Percentiles rank a stretch among this genome's conserved stretches.
These are phyloP conservation scores for Peronospora belbahrii DNA, from an alignment of 352 stramenopile genomes.

Conservation along the genomic window DNA sequence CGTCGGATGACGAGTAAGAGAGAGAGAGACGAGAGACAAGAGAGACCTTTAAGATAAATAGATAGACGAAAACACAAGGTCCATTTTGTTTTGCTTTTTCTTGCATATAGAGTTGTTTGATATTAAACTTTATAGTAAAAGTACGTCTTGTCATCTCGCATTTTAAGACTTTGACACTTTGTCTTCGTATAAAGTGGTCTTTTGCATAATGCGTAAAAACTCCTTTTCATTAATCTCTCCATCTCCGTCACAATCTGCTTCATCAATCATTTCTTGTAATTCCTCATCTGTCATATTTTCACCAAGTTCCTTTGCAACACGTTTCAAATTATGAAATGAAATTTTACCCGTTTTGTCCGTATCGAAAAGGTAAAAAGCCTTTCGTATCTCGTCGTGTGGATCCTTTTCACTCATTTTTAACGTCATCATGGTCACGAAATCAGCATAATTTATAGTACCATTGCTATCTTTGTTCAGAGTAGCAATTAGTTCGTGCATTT, in stretches of 20 bases:
- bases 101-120: constrained; percentile 22
- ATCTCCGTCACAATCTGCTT: constrained; percentile 92
- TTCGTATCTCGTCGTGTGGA: constrained; percentile 94
- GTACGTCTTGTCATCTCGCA: no score
- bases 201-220: constrained; percentile 96
- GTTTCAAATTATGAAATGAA: constrained; percentile 94
- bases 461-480: constrained; percentile 94
- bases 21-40: no score
- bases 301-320: constrained; percentile 94
- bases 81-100: not conserved
- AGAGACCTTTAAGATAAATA: not conserved
- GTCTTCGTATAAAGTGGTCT: constrained; percentile 87
- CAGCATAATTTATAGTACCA: constrained; percentile 94
- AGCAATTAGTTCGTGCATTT: constrained; percentile 96
- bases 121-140: no score
- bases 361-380: constrained; percentile 97
- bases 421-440: constrained; percentile 98
- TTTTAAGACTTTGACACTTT: no score
- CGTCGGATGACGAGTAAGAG: constrained; percentile 61
- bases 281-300: constrained; percentile 97
- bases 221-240: constrained; percentile 95
- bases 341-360: constrained; percentile 96
- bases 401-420: constrained; percentile 96
- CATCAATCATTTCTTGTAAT: constrained; percentile 97
- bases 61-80: constrained; percentile 2